Conservation (phyloP, 257 asterid species). For the Ligustrum vulgare region DNA sequence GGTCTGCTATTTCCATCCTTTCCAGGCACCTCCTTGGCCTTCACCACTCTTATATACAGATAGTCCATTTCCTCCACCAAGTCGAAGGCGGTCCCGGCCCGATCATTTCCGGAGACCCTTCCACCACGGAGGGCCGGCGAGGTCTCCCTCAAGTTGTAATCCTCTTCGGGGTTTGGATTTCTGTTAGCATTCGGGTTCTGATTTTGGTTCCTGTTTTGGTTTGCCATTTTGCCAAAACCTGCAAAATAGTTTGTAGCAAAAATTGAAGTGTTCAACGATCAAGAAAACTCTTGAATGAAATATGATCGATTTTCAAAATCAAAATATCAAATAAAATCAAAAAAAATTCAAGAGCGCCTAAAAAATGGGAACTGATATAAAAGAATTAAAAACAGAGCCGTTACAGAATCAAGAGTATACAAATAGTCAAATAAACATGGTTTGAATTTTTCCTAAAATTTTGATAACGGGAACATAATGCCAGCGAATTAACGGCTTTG, state of each 20-base stretch:
- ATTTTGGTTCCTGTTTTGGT: slow-evolving; percentile 34
- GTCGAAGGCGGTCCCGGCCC: slow-evolving; percentile 69
- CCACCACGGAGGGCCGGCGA: slow-evolving; percentile 85
- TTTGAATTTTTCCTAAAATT: slow-evolving; percentile 26
- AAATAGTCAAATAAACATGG: neutral
- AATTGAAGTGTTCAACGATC: neutral
- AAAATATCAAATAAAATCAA: neutral
- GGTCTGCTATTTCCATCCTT: slow-evolving; percentile 39
- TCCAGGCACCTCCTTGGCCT: slow-evolving; percentile 58
- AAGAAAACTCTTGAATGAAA: slow-evolving; percentile 20
- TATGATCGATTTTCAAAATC: neutral
- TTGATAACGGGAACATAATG: slow-evolving; percentile 33
- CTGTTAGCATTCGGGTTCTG: slow-evolving; percentile 18
- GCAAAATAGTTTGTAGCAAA: neutral
- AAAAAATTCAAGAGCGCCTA: slow-evolving; percentile 36
- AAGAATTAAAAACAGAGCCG: slow-evolving; percentile 40
- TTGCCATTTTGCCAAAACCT: slow-evolving; percentile 28
- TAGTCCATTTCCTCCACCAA: slow-evolving; percentile 84
- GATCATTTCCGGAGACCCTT: slow-evolving; percentile 54
- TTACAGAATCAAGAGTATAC: slow-evolving; percentile 27
- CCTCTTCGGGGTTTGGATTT: slow-evolving; percentile 33
- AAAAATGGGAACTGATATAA: slow-evolving; percentile 24
- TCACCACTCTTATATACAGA: slow-evolving; percentile 38
- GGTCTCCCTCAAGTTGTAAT: slow-evolving; percentile 74
- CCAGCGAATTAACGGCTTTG: slow-evolving; percentile 16